Conservation (phyloP, 208 protist species). For the Ichthyophonus hoferi region DNA sequence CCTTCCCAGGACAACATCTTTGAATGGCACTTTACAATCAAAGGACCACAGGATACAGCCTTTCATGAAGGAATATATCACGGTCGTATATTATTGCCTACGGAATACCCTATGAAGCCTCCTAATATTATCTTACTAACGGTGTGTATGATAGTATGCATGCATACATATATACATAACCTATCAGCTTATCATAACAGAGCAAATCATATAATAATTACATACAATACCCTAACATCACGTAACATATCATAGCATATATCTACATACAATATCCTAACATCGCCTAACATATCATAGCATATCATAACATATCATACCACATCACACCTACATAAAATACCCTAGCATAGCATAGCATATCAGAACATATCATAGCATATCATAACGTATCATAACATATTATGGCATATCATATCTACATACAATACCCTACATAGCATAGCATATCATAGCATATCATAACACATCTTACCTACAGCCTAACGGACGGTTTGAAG, state of each 20-base stretch:
- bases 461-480: too few relatives aligned
- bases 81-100: conserved; percentile 82
- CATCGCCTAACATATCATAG: conserved; percentile 21
- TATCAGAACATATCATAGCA: too few relatives aligned
- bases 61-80: conserved; percentile 91
- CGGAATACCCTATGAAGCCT: conserved; percentile 91
- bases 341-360: too few relatives aligned
- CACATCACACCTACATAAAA: too few relatives aligned
- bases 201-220: background rate
- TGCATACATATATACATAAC: background rate
- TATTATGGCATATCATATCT: too few relatives aligned
- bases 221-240: too few relatives aligned
- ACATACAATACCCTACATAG: too few relatives aligned
- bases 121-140: conserved; percentile 71
- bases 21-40: conserved; percentile 95
- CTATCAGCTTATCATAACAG: too few relatives aligned
- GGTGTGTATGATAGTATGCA: background rate
- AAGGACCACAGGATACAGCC: conserved; percentile 75
- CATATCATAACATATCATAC: background rate
- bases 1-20: conserved; percentile 83
- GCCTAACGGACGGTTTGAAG: conserved; percentile 75
- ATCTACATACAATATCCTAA: background rate
- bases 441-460: too few relatives aligned
- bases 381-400: too few relatives aligned
- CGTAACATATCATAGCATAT: too few relatives aligned